Base-by-base conservation (phyloP, 2,329 filamentous ascomycete genomes). In the Xylariaceae sp. region DNA sequence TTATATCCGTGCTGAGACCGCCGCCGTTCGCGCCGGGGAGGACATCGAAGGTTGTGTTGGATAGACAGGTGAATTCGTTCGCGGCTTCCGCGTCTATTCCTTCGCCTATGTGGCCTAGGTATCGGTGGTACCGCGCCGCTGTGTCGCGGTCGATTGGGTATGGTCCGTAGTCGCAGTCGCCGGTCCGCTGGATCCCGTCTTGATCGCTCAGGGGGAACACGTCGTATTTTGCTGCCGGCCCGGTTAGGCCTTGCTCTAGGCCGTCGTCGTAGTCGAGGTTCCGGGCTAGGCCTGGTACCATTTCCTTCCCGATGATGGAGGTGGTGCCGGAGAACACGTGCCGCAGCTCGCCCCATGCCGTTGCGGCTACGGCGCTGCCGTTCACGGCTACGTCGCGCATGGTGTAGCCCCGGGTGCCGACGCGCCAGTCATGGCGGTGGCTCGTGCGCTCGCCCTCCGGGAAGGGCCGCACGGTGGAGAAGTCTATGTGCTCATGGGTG, bases 321-420 rank as follows among this genome's bases (percentile, higher is more conserved):
- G 66, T 68, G 2, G 65, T 67, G 19, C 65, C 66, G n/a, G 65
- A 66, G 46, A 68, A 64, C 15, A 67, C 7, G 39, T 68, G 66
- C 2, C 66, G 65, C 34, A 68, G 61, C 57, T 67, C 65, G 10
- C 66, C 66, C 63, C 63, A 66, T 8, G 52, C 53, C 10, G 55
- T 60, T 16, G 65, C 65, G 49, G 55, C 57, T 2, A 47, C 29
- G 5, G 37, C 47, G 26, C 60, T 61, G 21, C 61, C 64, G 54
- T 67, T 66, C 16, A 65, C 55, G 29, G 49, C 29, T 1, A 56
- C 58, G 1, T 44, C 43, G 4, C 62, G 62, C 54, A 56, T 47
- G 18, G 60, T 62, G 51, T 57, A 47, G 19, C 58, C 56, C 1
- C 64, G 58, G 2, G 58, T 39, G n/a, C 66, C 65, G 1, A 61